Base-by-base conservation (phyloP, 257 asterid genomes). In the Petrea volubilis region DNA sequence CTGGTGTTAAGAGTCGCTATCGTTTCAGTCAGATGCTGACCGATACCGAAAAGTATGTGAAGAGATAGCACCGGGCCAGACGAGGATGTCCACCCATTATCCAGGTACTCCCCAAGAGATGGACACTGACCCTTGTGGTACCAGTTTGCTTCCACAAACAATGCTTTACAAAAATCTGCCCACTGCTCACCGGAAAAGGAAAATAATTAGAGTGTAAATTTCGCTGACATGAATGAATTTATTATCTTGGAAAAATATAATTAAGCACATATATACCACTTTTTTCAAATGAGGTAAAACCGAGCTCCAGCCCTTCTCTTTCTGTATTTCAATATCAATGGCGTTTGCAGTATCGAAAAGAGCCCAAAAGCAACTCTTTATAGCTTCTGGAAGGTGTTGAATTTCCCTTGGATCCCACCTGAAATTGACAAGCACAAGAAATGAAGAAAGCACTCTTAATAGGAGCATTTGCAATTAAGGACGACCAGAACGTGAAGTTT, bases 91-190 rank as follows among this genome's bases (percentile, higher is more conserved):
- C 87, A 82, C 0, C 87, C 93, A 13, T 90, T 90, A 0, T 73
- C 77, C 3, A 88, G 57, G 59, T 87, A 86, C 24, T 90, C 87
- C 20, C 31, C 0, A 10, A 90, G 87, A 1, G 88, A 72, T 18
- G 96, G 91, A 13, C 63, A 62, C 9, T 78, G 69, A 0, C 84
- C 81, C 50, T 18, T 62, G 57, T 79, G 60, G 27, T 78, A 55
- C 93, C 96, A 89, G 36, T 58, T 81, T 51, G 93, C 89, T 78
- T 89, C 96, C 63, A 70, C 65, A 1, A 79, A 65, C 43, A 84
- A 69, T 13, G 93, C 80, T 33, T 81, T 81, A 67, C 91, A 84
- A 40, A 86, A 85, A 34, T 74, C 83, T 58, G 67, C 46, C 96
- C 96, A 86, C 92, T 87, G 82, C 6, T 25, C 15, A 14, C 7